Percentiles rank a stretch among this genome's conserved stretches.
phyloP scores from a whole-genome alignment of 2,329 filamentous ascomycete species.

The Epichloe sp. region DNA sequence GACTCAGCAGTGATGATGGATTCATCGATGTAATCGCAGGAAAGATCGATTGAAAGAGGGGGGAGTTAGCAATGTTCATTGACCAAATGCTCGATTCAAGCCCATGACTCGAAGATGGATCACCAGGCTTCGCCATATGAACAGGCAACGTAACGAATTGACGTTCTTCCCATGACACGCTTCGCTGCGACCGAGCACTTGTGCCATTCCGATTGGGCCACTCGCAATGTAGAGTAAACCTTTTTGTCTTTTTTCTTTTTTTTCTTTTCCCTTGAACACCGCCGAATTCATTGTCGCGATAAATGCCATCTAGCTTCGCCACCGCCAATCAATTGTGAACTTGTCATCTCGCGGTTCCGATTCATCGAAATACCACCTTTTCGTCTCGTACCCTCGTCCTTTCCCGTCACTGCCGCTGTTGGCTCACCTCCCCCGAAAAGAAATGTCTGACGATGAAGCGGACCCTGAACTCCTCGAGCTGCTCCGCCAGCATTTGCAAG shows the following conservation, averaged over 20 bases:
- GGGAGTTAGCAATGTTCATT: too few relatives aligned
- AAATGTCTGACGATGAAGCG: conserved; percentile 81
- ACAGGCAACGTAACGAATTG: neutral
- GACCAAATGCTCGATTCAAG: neutral
- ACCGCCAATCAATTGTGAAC: neutral
- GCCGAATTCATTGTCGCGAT: neutral
- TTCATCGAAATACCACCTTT: neutral
- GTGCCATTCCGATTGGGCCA: neutral
- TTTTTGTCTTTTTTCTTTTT: neutral
- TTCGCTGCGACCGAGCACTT: neutral
- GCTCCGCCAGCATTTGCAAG: conserved; percentile 64
- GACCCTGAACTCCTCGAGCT: conserved; percentile 80
- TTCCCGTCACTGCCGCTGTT: conserved; percentile 9
- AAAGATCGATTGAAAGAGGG: neutral
- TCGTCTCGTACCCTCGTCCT: neutral
- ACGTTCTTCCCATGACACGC: neutral
- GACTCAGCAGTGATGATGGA: too few relatives aligned
- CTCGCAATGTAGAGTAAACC: neutral
- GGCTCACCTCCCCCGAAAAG: neutral
- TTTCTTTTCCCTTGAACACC: neutral
- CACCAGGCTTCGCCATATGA: neutral
- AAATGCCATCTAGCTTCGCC: neutral
- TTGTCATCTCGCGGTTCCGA: neutral
- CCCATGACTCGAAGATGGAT: neutral
- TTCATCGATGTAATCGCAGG: too few relatives aligned